Base-by-base conservation (phyloP, 2,329 filamentous ascomycete species). In the Colletotrichum agaves region DNA sequence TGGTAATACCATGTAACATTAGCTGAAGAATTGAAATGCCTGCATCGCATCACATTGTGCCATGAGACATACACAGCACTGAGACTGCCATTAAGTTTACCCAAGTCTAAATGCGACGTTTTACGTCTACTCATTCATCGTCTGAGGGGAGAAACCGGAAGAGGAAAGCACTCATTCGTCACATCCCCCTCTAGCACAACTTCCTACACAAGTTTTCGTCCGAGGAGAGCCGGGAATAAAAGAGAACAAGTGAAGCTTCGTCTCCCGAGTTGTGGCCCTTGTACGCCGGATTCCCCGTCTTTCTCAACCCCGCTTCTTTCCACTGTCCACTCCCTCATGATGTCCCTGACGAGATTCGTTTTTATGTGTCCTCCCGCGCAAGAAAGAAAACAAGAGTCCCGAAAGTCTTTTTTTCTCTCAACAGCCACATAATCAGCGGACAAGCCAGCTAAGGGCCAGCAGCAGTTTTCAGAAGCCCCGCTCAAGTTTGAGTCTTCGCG, bases 51-150 rank as follows among this genome's bases (percentile, higher is more conserved):
- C 27, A 27, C 27, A 2, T 7, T 27, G 6, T 27, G 27, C 27
- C 27, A 27, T 3, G 19, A 43, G 19, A n/a, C n/a, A 13, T 13
- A 31, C 33, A 58, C 17, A 49, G n/a, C 21, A 12, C 31, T 41
- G 15, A 17, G 21, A 43, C 31, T 12, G 23, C 56, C 56, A 37
- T 10, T 10, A 35, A 23, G 49, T 47, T n/a, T 63, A 63, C 62
- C 44, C 64, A 68, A 67, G 47, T 68, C 53, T 68, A 66, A 59
- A 35, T 55, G 49, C 47, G 52, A 52, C 57, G 57, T 46, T 12
- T 59, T 37, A 52, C 61, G 60, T 50, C 69, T 63, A 59, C 63
- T 70, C 57, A 67, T 71, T 63, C 69, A 70, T 62, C 50, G 56
- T 71, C 69, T 69, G 68, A 67, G 52, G 59, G 60, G 68, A 47